phyloP scores from a whole-genome alignment of 202 grass and related monocot species.

The Elaeis oleifera region DNA sequence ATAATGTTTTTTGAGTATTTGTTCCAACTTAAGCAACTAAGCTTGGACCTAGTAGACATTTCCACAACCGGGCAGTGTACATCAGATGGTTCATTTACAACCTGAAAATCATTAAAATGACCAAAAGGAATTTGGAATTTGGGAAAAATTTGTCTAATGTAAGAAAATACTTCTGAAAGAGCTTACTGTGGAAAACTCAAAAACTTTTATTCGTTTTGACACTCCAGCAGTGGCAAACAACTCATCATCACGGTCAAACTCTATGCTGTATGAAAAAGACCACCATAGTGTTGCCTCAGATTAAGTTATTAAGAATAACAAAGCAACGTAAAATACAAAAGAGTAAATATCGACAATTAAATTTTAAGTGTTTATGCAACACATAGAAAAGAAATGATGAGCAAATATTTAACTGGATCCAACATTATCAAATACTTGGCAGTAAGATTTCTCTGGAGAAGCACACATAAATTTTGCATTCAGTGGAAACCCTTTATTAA shows the following conservation, averaged over 20 bases:
- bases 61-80: constrained; percentile 92
- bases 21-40: constrained; percentile 99
- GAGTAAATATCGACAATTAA: background rate
- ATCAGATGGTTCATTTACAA: constrained; percentile 89
- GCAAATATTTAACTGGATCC: too few species aligned
- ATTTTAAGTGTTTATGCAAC: too few species aligned
- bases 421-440: too few species aligned
- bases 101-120: constrained; percentile 34
- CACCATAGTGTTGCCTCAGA: background rate
- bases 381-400: too few species aligned
- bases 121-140: background rate
- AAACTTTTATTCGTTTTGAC: constrained; percentile 97
- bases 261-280: constrained; percentile 57
- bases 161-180: constrained; percentile 2
- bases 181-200: constrained; percentile 90
- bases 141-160: background rate
- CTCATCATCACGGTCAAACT: constrained; percentile 98
- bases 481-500: too few species aligned
- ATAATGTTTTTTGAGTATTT: constrained; percentile 99
- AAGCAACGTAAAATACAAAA: background rate
- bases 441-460: too few species aligned
- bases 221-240: constrained; percentile 96
- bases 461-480: too few species aligned
- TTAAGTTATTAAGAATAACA: background rate
- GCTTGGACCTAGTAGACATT: constrained; percentile 90